Percentiles rank a stretch among this genome's conserved stretches.
Evolutionary conservation across 306 rosid species (phyloP).

Genomic region (Glycine soja): DNA sequence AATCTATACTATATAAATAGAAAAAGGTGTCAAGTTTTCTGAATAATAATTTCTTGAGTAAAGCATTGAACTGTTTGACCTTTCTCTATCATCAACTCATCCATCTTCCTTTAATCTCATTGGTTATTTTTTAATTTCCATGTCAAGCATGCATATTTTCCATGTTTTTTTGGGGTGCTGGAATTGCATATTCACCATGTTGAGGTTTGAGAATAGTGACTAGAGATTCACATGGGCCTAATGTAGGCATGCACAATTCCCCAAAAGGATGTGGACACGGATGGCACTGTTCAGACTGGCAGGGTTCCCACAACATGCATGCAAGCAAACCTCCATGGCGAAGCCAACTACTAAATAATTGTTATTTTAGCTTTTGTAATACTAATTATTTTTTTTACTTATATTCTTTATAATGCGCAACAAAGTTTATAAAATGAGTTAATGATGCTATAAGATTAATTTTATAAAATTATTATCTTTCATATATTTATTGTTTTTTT

Average conservation of each 20-base stretch:
- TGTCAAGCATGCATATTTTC: constrained; percentile 47
- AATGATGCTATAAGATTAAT: too few species aligned
- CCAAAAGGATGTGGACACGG: constrained; percentile 60
- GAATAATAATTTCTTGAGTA: constrained; percentile 8
- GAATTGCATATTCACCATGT: constrained; percentile 45
- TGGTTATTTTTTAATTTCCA: constrained; percentile 41
- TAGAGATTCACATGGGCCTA: constrained; percentile 55
- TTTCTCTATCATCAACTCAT: constrained; percentile 7
- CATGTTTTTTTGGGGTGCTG: constrained; percentile 20
- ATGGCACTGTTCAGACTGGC: constrained; percentile 43
- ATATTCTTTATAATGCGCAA: too few species aligned
- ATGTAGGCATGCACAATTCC: constrained; percentile 57
- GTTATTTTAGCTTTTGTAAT: too few species aligned
- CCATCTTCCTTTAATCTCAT: constrained; percentile 10
- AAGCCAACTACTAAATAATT: constrained; percentile 30
- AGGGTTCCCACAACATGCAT: constrained; percentile 54
- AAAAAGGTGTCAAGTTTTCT: background rate
- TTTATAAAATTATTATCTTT: too few species aligned
- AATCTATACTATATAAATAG: background rate
- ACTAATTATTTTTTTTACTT: too few species aligned
- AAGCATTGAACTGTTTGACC: constrained; percentile 12
- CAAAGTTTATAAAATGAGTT: too few species aligned
- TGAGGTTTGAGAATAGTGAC: constrained; percentile 20
- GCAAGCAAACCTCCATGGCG: constrained; percentile 55
- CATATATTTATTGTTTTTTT: too few species aligned